These are phyloP conservation scores for Plasmodium blacklocki DNA, from an alignment of 169 alveolate species.

Conservation along the genomic window DNA sequence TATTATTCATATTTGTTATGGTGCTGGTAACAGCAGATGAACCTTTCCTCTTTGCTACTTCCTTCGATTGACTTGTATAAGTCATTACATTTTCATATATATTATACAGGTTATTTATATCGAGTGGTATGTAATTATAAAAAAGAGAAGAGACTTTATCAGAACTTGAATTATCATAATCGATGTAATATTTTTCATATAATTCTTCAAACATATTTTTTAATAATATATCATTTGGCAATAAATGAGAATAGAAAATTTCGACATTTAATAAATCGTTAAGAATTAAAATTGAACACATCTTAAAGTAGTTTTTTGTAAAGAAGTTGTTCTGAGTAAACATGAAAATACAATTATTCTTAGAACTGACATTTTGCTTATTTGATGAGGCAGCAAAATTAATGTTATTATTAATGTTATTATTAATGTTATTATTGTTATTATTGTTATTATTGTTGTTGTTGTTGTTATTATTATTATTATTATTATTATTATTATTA, in stretches of 20 bases:
- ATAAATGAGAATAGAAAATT: slow-evolving; percentile 18
- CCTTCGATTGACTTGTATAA: neutral
- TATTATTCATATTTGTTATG: neutral
- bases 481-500: neutral
- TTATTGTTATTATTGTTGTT: too few relatives aligned
- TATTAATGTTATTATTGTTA: too few relatives aligned
- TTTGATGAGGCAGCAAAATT: too few relatives aligned
- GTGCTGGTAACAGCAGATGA: neutral
- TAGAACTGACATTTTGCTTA: neutral
- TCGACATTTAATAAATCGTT: slow-evolving; percentile 40
- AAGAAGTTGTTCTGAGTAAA: slow-evolving; percentile 13
- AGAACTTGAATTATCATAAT: slow-evolving; percentile 21
- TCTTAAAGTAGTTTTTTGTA: slow-evolving; percentile 34
- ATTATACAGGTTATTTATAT: slow-evolving; percentile 21
- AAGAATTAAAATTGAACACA: slow-evolving; percentile 62
- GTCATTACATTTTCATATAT: slow-evolving; percentile 8
- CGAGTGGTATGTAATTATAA: slow-evolving; percentile 18
- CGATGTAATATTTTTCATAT: slow-evolving; percentile 18
- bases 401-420: too few relatives aligned
- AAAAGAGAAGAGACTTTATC: slow-evolving; percentile 16
- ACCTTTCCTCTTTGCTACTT: neutral
- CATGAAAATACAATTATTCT: neutral
- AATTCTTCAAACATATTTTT: slow-evolving; percentile 16
- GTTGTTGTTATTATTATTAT: neutral
- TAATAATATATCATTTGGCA: slow-evolving; percentile 38